Base-by-base conservation (phyloP, 2,329 filamentous ascomycete genomes). In the Claviceps fusiformis region DNA sequence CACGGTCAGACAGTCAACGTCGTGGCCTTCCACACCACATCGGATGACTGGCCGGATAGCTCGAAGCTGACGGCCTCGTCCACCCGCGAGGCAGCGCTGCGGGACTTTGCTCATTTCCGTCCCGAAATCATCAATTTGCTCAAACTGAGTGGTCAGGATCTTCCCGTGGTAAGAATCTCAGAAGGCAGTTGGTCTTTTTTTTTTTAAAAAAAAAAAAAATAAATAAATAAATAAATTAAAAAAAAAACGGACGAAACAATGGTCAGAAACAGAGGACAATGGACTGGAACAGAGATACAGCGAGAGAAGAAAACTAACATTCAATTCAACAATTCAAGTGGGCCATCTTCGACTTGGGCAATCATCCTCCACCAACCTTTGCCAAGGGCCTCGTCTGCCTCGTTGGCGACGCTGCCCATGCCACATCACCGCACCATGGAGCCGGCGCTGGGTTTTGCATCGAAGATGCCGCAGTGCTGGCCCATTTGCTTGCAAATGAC, bases 381-480 rank as follows among this genome's bases (percentile, higher is more conserved):
- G 41, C 46, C 0, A 45, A 41, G 13, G 54, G 43, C 2, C 39
- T 50, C 43, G 56, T 53, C 17, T 55, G 54, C 48, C 56, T 57
- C 19, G 53, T 57, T 11, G 56, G 56, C 49, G 56, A 57, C 54
- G 56, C 56, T 35, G 56, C 56, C 4, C 54, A 57, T 35, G 56
- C 56, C 15, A 53, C 53, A 3, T 55, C 56, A 8, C 54, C 56
- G 17, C 54, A 56, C 39, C 54, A 54, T 3, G 56, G 56, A 5
- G 56, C 50, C 43, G 54, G 54, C 6, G 56, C 54, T 1, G 55
- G 55, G 2, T 53, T 54, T 44, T 52, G 53, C 49, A 54, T 57
- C 9, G 53, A 57, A 46, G 53, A 52, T 45, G 49, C 52, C 31
- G 55, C 55, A 13, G 53, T 57, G n/a, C 49, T 57, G 24, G 47